Evolutionary conservation across 805 yeast genomes (phyloP), one percentile per base, ranked within the genome.

Genomic region (Ogataea philodendri): DNA sequence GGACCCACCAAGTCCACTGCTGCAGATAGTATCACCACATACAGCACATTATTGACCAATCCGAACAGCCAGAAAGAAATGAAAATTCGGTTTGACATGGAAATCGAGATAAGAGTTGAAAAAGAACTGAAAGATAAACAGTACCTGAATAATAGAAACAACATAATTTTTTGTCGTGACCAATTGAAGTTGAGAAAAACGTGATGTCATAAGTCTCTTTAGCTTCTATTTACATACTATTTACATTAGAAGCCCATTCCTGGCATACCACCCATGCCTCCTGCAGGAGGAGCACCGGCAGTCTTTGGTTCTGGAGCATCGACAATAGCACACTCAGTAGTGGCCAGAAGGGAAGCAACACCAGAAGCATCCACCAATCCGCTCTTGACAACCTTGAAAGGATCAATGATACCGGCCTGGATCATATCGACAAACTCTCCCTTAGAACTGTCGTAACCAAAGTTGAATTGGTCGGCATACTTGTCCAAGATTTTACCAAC

Each of bases 281-380:
- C 81, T 42, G 69, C 74, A 50, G 73, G 70, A 47, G 75, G 74
- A 41, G 78, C 66, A 39, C 76, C 65, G 26, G 74, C 56, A 47
- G 67, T 67, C 67, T 71, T 68, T 57, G 90, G 93, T 65, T 78
- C 82, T 54, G 97, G 95, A 48, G 94, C 96, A 54, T 84, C 96
- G 42, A 88, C 96, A 57, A 93, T 86, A 46, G 97, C 97, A 65
- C 96, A 94, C 71, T 93, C 98, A 47, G 98, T 90, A 41, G 97
- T 90, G 48, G 97, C 97, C 63, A 93, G 75, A 63, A 93, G 73
- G 19, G 96, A 87, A 30, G 98, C 97, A 46, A 93, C 97, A 71
- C 97, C 96, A 32, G 95, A 76, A 44, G 98, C 97, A 58, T 93
- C 97, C 39, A 86, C 86, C 57, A 93, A 73, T 45, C 97, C 97